Base-by-base conservation (phyloP, 805 yeast species). In the Pichia ethanolica region DNA sequence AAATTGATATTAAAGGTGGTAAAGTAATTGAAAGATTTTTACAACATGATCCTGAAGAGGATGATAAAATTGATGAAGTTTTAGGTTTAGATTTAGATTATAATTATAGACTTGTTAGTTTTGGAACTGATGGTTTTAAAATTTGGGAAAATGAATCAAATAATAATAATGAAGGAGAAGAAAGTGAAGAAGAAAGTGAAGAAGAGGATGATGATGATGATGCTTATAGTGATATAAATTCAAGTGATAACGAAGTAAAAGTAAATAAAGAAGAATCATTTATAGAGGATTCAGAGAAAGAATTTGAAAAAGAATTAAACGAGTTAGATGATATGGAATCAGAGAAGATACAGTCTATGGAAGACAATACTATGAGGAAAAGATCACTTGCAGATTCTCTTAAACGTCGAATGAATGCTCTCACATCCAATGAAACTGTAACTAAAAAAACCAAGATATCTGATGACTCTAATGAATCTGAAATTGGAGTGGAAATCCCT, bases 41-140 rank as follows among this genome's bases (percentile, higher is more conserved):
- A 7, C 97, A 89, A 61, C 78, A 83, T 14, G 64, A 68, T 9
- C 65, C 71, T 2, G 98, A 90, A 60, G 97, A 89, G 53, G 89
- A 46, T 12, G 78, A 85, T 13, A 63, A 67, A 7, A 63, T 69
- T 3, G 98, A 90, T 61, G 97, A 88, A 55, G 91, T 89, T 2
- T 74, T 78, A 0, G 73, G 76, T 41, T 69, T 91, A 54, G 97
- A 89, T 61, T 71, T 88, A 47, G 99, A 91, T 64, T 79, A 63
- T 55, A 85, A 84, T 49, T 93, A 89, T 60, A 75, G 96, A 52
- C 69, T 89, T 47, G 79, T 86, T 4, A 81, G 86, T 63, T 89
- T 85, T 6, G 93, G 96, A 25, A 84, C 90, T 89, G 91, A 86
- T 43, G 72, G 75, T 30, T 69, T 91, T 50, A 84, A 82, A 57